These are phyloP conservation scores for Pyrenophora seminiperda DNA, from an alignment of 2,329 filamentous ascomycete species.

Conservation along the genomic window DNA sequence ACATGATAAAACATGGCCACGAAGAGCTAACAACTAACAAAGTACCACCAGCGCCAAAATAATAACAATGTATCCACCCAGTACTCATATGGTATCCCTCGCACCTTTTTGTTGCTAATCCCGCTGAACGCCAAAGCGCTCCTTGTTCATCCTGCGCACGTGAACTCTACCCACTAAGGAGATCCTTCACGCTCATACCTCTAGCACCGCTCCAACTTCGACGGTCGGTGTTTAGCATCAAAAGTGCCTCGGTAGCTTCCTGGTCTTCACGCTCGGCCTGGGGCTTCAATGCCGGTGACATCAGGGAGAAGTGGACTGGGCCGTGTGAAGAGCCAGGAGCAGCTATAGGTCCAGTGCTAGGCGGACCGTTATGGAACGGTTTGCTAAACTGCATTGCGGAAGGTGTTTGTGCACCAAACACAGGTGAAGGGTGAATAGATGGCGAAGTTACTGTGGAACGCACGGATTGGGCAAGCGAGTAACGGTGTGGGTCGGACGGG, in stretches of 20 bases:
- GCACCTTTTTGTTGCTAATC: conserved; percentile 4
- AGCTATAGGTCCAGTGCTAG: conserved; percentile 28
- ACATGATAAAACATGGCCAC: neutral
- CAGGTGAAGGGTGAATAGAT: conserved; percentile 42
- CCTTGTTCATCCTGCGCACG: neutral
- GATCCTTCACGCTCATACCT: conserved; percentile 55
- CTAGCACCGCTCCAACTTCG: conserved; percentile 54
- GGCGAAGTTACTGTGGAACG: conserved; percentile 45
- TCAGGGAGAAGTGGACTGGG: conserved; percentile 38
- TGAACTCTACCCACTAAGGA: conserved; percentile 46
- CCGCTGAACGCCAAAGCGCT: conserved; percentile 1
- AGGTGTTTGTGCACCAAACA: conserved; percentile 51
- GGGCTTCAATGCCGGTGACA: conserved; percentile 45
- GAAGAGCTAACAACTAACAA: neutral
- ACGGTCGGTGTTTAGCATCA: conserved; percentile 86
- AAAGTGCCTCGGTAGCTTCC: conserved; percentile 80
- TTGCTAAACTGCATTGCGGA: conserved; percentile 39
- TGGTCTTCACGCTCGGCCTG: conserved; percentile 57
- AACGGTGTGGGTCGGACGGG: conserved; percentile 55
- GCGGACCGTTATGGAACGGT: conserved; percentile 35
- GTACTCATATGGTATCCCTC: neutral
- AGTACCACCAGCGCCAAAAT: conserved; percentile 9
- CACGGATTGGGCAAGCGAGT: conserved; percentile 51
- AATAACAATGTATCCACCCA: conserved; percentile 11
- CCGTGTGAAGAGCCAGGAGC: conserved; percentile 33